Percentiles rank a stretch among this genome's conserved stretches.
These are phyloP conservation scores for Zasmidium angulare DNA, from an alignment of 2,329 filamentous ascomycete species.

Conservation along the genomic window DNA sequence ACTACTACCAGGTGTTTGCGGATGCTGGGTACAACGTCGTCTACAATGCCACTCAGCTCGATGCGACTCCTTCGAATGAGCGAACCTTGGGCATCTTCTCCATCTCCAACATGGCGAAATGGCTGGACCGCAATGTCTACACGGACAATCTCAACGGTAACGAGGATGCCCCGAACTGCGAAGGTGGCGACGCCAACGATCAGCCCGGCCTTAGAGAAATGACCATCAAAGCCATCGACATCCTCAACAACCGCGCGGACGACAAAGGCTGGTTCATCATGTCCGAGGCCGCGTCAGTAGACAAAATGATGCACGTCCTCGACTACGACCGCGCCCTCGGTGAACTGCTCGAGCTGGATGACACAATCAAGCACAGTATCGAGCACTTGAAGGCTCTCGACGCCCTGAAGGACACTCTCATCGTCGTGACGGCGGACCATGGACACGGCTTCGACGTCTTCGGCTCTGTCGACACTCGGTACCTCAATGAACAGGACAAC, in stretches of 20 bases:
- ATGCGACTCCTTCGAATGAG: conserved; percentile 56
- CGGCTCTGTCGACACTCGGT: conserved; percentile 77
- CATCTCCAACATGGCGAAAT: conserved; percentile 72
- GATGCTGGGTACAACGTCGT: conserved; percentile 71
- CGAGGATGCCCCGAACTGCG: conserved; percentile 68
- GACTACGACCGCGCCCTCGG: conserved; percentile 85
- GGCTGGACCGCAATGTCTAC: conserved; percentile 81
- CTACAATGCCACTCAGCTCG: conserved; percentile 71
- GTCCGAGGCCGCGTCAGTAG: conserved; percentile 80
- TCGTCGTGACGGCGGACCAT: conserved; percentile 83
- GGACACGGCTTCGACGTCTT: conserved; percentile 88
- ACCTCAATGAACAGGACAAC: conserved; percentile 63
- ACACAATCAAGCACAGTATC: conserved; percentile 75
- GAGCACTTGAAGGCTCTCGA: conserved; percentile 65
- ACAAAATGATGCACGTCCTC: conserved; percentile 85
- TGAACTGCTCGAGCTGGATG: conserved; percentile 81
- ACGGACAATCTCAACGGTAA: conserved; percentile 65
- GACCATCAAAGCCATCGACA: conserved; percentile 65
- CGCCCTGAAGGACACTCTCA: conserved; percentile 71
- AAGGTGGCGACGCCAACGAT: conserved; percentile 64
- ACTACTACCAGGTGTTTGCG: conserved; percentile 71
- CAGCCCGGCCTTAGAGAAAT: conserved; percentile 85
- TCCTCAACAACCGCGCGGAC: conserved; percentile 57
- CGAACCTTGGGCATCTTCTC: conserved; percentile 77
- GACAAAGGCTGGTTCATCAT: conserved; percentile 79